Evolutionary conservation across 352 stramenopile species (phyloP).

Genomic region (Globisporangium radiosum): DNA sequence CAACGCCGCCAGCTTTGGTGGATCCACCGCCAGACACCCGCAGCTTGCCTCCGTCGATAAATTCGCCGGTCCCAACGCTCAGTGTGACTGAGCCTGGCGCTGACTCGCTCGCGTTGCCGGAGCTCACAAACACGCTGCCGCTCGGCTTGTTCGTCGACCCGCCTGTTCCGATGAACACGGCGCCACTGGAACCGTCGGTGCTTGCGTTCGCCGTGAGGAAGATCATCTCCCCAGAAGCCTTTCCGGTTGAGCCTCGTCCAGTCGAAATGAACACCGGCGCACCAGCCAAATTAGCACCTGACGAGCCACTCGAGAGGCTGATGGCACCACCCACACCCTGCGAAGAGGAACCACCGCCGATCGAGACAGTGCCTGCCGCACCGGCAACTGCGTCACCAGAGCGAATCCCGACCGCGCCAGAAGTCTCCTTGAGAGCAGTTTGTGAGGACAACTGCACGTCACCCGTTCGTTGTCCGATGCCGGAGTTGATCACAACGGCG

Average conservation of each 20-base stretch:
- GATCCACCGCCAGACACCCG: constrained; percentile 24
- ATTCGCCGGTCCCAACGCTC: constrained; percentile 25
- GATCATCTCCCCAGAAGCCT: constrained; percentile 38
- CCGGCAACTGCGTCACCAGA: constrained; percentile 27
- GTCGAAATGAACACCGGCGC: constrained; percentile 39
- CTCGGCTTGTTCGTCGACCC: constrained; percentile 29
- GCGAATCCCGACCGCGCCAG: constrained; percentile 32
- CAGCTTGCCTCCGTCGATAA: constrained; percentile 20
- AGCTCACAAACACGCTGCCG: constrained; percentile 36
- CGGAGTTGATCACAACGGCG: constrained; percentile 32
- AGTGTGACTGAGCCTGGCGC: constrained; percentile 33
- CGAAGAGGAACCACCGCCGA: constrained; percentile 30
- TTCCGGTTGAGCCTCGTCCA: constrained; percentile 24
- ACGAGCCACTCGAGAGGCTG: constrained; percentile 26
- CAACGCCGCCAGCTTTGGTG: constrained; percentile 22
- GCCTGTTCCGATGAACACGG: constrained; percentile 41
- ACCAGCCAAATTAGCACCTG: constrained; percentile 24
- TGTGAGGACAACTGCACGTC: constrained; percentile 28
- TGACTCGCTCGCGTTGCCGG: constrained; percentile 29
- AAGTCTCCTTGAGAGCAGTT: constrained; percentile 12
- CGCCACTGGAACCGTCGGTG: constrained; percentile 36
- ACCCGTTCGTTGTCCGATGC: constrained; percentile 9
- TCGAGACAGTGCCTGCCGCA: constrained; percentile 23
- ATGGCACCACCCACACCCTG: constrained; percentile 27
- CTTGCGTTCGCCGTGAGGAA: constrained; percentile 30